Evolutionary conservation across 768 basidiomycete genomes (phyloP).

Genomic region (Rubroboletus satanas): DNA sequence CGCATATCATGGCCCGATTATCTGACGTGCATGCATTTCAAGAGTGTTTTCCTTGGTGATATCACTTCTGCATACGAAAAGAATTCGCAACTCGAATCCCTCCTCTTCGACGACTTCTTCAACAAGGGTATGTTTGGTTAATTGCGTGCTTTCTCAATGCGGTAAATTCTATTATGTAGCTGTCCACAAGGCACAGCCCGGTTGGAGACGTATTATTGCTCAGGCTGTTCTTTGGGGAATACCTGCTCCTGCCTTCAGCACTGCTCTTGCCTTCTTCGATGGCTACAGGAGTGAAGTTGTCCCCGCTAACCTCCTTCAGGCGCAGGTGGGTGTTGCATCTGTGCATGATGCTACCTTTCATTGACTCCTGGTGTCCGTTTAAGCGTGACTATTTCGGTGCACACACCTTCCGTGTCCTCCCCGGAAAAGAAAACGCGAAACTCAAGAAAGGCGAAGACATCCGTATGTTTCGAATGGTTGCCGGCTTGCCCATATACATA

Average conservation of each 20-base stretch:
- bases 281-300: conserved; percentile 95
- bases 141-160: not conserved
- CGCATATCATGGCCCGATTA: conserved; percentile 7
- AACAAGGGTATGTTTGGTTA: conserved; percentile 60
- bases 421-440: conserved; percentile 84
- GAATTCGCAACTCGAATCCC: conserved; percentile 78
- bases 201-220: conserved; percentile 96
- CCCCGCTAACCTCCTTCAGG: conserved; percentile 93
- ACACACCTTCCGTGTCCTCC: conserved; percentile 93
- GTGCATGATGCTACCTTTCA: not conserved
- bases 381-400: conserved; percentile 99
- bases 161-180: conserved; percentile 40
- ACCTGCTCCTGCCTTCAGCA: conserved; percentile 96
- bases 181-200: conserved; percentile 91
- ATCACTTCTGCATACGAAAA: conserved; percentile 90
- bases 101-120: conserved; percentile 97
- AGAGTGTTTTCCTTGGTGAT: conserved; percentile 91
- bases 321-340: conserved; percentile 52
- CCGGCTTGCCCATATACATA: not conserved
- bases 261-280: conserved; percentile 97
- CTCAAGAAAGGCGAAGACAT: conserved; percentile 83
- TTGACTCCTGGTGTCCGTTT: conserved; percentile 5
- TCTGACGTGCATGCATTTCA: conserved; percentile 22
- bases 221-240: conserved; percentile 98
- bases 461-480: conserved; percentile 51